Percentiles rank a stretch among this genome's conserved stretches.
Conservation (phyloP, 2,329 filamentous ascomycete genomes). For the Fusarium incarnatum region DNA sequence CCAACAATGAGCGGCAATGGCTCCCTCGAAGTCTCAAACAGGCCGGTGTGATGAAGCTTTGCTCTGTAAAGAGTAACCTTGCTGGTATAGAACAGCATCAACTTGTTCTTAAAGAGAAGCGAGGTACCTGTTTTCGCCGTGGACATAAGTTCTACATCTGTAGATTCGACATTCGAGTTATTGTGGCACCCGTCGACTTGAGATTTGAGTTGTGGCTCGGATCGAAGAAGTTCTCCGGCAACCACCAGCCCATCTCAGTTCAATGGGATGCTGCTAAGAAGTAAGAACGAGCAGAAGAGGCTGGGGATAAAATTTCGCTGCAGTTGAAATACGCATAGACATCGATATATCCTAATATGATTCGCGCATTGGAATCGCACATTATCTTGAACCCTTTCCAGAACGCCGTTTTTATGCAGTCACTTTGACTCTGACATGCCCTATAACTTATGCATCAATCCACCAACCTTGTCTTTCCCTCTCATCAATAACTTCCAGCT, state of each 20-base stretch:
- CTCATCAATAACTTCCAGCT: background rate
- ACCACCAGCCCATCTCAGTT: conserved; percentile 37
- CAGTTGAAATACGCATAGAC: conserved; percentile 22
- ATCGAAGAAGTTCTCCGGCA: conserved; percentile 33
- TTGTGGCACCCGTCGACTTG: conserved; percentile 66
- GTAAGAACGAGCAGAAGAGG: background rate
- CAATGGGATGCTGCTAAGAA: conserved; percentile 28
- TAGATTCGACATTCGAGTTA: conserved; percentile 63
- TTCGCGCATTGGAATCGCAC: conserved; percentile 19
- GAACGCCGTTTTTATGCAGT: conserved; percentile 27
- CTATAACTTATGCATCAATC: conserved; percentile 8
- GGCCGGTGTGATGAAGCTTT: conserved; percentile 54
- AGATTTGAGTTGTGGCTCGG: conserved; percentile 57
- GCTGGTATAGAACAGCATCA: conserved; percentile 53
- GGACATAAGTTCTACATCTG: conserved; percentile 56
- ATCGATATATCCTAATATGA: conserved; percentile 27
- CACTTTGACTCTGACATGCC: conserved; percentile 16
- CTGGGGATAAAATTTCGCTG: background rate
- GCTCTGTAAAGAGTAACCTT: conserved; percentile 55
- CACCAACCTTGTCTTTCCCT: background rate
- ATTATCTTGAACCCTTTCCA: conserved; percentile 28
- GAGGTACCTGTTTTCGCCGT: conserved; percentile 50
- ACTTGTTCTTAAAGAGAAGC: conserved; percentile 53
- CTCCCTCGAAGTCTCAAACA: conserved; percentile 54
- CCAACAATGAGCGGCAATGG: conserved; percentile 51